phyloP scores from a whole-genome alignment of 495 filamentous ascomycete genomes.

The Trichoderma gamsii region DNA sequence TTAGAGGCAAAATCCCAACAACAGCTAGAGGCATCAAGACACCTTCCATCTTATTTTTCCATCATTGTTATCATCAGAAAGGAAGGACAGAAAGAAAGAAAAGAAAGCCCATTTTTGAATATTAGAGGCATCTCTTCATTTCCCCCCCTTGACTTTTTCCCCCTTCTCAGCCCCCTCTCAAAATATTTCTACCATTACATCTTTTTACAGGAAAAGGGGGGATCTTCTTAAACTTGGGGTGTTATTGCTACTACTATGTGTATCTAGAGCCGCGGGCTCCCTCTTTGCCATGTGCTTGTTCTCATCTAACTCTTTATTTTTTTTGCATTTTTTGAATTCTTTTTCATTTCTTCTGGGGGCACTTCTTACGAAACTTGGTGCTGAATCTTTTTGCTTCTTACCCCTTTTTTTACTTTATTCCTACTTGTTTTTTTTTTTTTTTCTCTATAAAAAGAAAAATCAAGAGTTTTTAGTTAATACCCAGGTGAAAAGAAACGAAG shows the following conservation, averaged over 20 bases:
- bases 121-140: neutral
- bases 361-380: slow-evolving; percentile 2
- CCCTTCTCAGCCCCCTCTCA: neutral
- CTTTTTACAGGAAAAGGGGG: neutral
- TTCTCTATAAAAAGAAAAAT: slow-evolving; percentile 11
- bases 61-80: neutral
- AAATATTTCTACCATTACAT: too few relatives aligned
- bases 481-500: neutral
- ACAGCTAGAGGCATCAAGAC: neutral
- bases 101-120: neutral
- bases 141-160: neutral
- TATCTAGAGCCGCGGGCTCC: slow-evolving; percentile 3
- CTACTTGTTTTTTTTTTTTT: neutral
- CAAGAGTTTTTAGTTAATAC: slow-evolving; percentile 10
- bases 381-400: neutral
- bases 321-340: slow-evolving; percentile 13
- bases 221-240: neutral
- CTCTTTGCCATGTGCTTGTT: slow-evolving; percentile 2
- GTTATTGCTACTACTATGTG: neutral
- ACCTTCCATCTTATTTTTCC: neutral
- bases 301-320: slow-evolving; percentile 15
- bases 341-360: neutral
- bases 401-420: slow-evolving; percentile 6
- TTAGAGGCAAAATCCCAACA: neutral
- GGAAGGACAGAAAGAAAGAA: neutral